Percentiles rank a stretch among this genome's conserved stretches.
Conservation (phyloP, 306 rosid species). For the Cajanus cajan region DNA sequence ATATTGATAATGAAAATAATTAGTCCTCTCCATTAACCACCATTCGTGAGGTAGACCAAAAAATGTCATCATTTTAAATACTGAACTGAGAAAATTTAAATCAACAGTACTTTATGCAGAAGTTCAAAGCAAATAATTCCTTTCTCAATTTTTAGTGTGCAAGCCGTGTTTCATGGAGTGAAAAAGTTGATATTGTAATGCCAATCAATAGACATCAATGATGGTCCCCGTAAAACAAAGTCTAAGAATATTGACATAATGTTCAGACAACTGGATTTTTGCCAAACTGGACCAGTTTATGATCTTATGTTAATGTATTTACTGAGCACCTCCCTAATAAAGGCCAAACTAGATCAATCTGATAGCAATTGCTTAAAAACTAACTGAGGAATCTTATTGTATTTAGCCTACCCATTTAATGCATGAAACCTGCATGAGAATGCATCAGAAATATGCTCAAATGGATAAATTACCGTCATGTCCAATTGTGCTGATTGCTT, state of each 20-base stretch:
- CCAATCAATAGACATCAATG: neutral
- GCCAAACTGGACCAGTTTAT: neutral
- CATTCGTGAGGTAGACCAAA: neutral
- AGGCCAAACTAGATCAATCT: no score
- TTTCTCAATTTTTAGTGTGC: neutral
- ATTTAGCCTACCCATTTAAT: neutral
- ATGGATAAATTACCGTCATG: conserved; percentile 74
- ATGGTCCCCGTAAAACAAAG: neutral
- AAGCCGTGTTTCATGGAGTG: neutral
- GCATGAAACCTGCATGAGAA: conserved; percentile 16
- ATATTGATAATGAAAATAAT: neutral
- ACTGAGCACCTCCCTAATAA: no score
- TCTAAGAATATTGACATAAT: neutral
- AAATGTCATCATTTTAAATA: neutral
- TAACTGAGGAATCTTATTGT: neutral
- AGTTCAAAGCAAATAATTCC: neutral
- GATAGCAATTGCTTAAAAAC: neutral
- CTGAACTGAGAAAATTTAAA: neutral
- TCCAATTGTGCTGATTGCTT: conserved; percentile 95
- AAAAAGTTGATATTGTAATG: neutral
- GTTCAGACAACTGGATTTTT: neutral
- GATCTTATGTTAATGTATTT: no score
- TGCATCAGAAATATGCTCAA: conserved; percentile 10
- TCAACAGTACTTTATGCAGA: neutral
- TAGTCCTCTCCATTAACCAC: neutral